Conservation (phyloP, 108 stramenopile genomes). For the Nitzschia putrida region DNA sequence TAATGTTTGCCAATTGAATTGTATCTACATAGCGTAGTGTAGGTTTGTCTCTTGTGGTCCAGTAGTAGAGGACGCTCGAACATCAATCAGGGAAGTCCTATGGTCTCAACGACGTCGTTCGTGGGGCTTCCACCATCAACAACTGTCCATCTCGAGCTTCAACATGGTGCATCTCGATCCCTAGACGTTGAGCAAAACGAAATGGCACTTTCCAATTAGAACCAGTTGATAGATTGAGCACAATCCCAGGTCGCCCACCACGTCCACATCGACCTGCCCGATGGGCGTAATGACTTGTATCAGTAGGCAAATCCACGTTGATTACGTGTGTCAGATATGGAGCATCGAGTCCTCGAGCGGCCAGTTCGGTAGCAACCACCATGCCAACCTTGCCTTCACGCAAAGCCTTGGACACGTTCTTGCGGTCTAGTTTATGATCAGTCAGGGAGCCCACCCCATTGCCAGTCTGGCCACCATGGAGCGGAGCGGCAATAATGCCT, state of each 20-base stretch:
- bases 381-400: conserved; percentile 85
- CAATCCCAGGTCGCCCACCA: conserved; percentile 87
- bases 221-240: conserved; percentile 75
- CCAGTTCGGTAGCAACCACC: conserved; percentile 88
- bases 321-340: conserved; percentile 86
- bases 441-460: background rate
- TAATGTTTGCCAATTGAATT: no score
- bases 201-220: conserved; percentile 75
- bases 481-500: conserved; percentile 81
- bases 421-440: conserved; percentile 83
- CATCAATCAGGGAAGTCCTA: no score
- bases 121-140: conserved; percentile 47
- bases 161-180: conserved; percentile 69
- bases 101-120: background rate
- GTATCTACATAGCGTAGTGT: no score
- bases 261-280: conserved; percentile 85
- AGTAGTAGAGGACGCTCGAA: no score
- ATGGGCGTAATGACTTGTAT: conserved; percentile 87
- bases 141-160: conserved; percentile 70
- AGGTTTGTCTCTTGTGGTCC: no score
- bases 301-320: conserved; percentile 88
- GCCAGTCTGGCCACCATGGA: conserved; percentile 60
- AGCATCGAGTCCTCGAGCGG: conserved; percentile 88
- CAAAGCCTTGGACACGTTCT: conserved; percentile 80
- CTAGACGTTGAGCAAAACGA: conserved; percentile 65